Conservation (phyloP, 1,284 basidiomycete species). For the Naganishia albida region DNA sequence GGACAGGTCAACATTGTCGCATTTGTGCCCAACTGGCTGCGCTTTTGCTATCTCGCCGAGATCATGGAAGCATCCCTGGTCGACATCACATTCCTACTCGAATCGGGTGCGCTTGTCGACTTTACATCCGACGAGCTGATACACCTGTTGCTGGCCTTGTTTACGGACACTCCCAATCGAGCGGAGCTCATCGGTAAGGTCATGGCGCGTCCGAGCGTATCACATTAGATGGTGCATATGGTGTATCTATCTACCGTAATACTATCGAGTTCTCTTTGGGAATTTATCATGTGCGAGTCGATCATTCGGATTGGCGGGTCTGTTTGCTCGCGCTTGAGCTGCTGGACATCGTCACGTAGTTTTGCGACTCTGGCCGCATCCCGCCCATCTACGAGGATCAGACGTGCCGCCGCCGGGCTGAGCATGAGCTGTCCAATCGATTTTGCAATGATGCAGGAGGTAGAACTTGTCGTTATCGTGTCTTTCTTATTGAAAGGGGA, state of each 20-base stretch:
- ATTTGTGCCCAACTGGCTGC: slow-evolving; percentile 89
- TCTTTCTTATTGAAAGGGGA: neutral
- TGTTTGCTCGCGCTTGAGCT: neutral
- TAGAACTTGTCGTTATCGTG: neutral
- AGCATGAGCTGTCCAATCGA: slow-evolving; percentile 6
- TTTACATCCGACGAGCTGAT: slow-evolving; percentile 83
- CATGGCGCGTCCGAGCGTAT: slow-evolving; percentile 53
- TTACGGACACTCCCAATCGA: slow-evolving; percentile 83
- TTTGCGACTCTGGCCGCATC: neutral
- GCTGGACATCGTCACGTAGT: neutral
- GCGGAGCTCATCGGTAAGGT: slow-evolving; percentile 76
- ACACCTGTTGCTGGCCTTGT: slow-evolving; percentile 78
- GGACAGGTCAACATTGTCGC: slow-evolving; percentile 44
- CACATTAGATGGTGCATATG: neutral
- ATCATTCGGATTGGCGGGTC: slow-evolving; percentile 9
- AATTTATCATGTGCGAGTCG: slow-evolving; percentile 2
- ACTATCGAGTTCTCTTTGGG: neutral
- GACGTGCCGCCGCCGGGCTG: neutral
- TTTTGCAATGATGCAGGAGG: neutral
- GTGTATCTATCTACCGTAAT: slow-evolving; percentile 3
- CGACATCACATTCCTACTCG: slow-evolving; percentile 90
- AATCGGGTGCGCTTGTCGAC: slow-evolving; percentile 86
- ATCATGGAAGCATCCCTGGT: slow-evolving; percentile 87
- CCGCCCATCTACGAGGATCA: slow-evolving; percentile 10
- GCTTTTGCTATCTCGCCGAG: slow-evolving; percentile 89